phyloP scores from a whole-genome alignment of 2,329 filamentous ascomycete genomes.

The Colletotrichum sp. region DNA sequence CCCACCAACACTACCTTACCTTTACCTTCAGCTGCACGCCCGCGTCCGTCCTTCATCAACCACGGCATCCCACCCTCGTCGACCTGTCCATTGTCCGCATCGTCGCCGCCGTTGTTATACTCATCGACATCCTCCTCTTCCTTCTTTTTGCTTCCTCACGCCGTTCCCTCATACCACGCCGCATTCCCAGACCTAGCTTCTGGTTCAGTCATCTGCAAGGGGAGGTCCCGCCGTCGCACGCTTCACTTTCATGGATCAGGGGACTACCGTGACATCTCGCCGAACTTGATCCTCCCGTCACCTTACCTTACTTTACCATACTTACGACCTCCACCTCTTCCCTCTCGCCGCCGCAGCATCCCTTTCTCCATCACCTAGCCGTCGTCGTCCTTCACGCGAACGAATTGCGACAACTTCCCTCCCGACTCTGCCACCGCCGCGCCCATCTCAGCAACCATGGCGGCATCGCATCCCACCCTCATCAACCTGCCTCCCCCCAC shows the following conservation, averaged over 20 bases:
- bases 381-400: neutral
- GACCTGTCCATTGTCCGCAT: neutral
- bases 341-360: neutral
- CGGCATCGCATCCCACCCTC: slow-evolving; percentile 63
- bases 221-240: neutral
- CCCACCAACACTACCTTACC: neutral
- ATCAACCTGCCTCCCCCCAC: slow-evolving; percentile 85
- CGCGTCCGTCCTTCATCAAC: neutral
- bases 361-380: neutral
- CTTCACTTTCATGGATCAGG: slow-evolving; percentile 10
- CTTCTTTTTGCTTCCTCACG: neutral
- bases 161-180: neutral
- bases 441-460: slow-evolving; percentile 30
- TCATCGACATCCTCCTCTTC: neutral
- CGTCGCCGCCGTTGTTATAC: neutral
- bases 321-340: neutral
- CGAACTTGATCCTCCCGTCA: neutral
- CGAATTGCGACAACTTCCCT: neutral
- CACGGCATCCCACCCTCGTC: neutral
- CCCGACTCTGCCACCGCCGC: neutral
- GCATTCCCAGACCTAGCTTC: neutral
- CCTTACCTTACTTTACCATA: neutral
- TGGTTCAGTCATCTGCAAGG: neutral
- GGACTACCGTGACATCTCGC: neutral
- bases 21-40: neutral